Base-by-base conservation (phyloP, 192 early-diverging fungal genomes). In the Coemansia sp. region DNA sequence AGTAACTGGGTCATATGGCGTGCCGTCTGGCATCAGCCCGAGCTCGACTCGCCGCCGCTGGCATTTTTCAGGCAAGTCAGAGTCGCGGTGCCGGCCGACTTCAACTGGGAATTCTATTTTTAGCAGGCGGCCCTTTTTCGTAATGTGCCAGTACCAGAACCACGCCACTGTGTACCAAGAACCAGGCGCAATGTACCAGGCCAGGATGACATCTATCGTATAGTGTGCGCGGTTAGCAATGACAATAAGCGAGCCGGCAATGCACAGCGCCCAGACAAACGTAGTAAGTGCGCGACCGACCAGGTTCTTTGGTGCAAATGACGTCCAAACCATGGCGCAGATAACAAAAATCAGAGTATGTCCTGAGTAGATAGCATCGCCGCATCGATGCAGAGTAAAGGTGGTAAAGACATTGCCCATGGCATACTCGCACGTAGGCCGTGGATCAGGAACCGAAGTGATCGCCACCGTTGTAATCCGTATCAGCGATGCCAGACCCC, bases 191-290 rank as follows among this genome's bases (percentile, higher is more conserved):
- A 85, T 70, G 55, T 85, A 84, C 59, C 80, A 81, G 15, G 82
- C 85, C 19, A 87, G 62, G 59, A 87, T n/a, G 7, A 85, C 82
- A 34, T 87, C 85, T 11, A 80, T 77, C 0, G 82, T 83, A 53
- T 87, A 87, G 57, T 87, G 86, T 2, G 86, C 82, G 13, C 83
- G 74, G 46, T 87, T 87, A 13, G 84, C 80, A 53, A 87, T 75
- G 3, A 87, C 80, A 18, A 85, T 57, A 6, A 87, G 63, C 18
- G 81, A 81, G 0, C 81, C 83, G 10, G 79, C 86, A 19, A 85
- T 71, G 57, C 78, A 79, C 24, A 82, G 59, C 5, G 44, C 52
- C 76, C 75, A 83, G 14, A 81, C 67, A 21, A 83, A 64, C 22
- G 72, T 34, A 11, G 78, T 59, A 34, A 69, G 61, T 9, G 67